Evolutionary conservation across 208 protist genomes (phyloP).

Genomic region (Leishmania tropica): DNA sequence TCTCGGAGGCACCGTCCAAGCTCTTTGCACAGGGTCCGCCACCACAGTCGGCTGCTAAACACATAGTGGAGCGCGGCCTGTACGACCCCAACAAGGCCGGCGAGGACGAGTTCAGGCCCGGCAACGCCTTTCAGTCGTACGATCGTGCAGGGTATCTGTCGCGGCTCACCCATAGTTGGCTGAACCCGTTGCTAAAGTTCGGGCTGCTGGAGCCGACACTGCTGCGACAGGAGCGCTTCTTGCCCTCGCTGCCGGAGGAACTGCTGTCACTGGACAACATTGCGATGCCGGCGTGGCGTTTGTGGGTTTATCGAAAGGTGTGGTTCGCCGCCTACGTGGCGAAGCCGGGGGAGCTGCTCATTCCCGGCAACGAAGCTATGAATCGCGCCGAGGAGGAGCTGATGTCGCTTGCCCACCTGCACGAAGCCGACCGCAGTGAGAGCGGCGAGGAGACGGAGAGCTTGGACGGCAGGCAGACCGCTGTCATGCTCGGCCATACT

Average conservation of each 20-base stretch:
- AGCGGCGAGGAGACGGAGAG: slow-evolving; percentile 45
- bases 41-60: slow-evolving; percentile 13
- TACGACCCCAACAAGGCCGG: slow-evolving; percentile 53
- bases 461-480: slow-evolving; percentile 52
- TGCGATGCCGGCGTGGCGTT: slow-evolving; percentile 45
- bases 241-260: slow-evolving; percentile 58
- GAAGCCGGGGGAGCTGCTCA: slow-evolving; percentile 43
- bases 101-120: slow-evolving; percentile 66
- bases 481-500: slow-evolving; percentile 48
- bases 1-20: slow-evolving; percentile 19
- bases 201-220: slow-evolving; percentile 57
- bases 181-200: slow-evolving; percentile 65
- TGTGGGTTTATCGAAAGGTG: slow-evolving; percentile 55
- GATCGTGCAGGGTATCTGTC: slow-evolving; percentile 44
- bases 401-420: slow-evolving; percentile 26
- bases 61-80: slow-evolving; percentile 33
- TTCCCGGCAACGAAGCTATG: slow-evolving; percentile 52
- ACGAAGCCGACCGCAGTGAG: slow-evolving; percentile 18
- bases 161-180: slow-evolving; percentile 60
- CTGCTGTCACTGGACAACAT: slow-evolving; percentile 56
- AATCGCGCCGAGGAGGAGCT: slow-evolving; percentile 40
- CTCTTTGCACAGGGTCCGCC: slow-evolving; percentile 8
- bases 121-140: slow-evolving; percentile 64
- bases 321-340: slow-evolving; percentile 45
- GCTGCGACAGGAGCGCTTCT: slow-evolving; percentile 61